Percentiles rank a stretch among this genome's conserved stretches.
These are phyloP conservation scores for Aphanomyces invadans DNA, from an alignment of 352 stramenopile species.

Conservation along the genomic window DNA sequence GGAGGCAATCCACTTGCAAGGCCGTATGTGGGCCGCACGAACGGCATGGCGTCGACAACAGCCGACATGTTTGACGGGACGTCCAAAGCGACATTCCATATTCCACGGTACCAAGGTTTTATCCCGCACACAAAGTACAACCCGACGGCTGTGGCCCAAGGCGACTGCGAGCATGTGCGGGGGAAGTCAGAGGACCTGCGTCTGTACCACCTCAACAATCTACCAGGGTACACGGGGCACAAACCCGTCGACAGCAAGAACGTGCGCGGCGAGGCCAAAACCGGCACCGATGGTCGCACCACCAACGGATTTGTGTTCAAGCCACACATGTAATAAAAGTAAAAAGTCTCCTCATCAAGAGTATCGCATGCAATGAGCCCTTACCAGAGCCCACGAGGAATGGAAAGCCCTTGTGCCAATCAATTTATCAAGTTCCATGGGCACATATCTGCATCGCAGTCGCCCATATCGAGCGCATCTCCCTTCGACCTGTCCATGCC, in stretches of 20 bases:
- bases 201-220: conserved; percentile 75
- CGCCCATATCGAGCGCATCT: too few species aligned
- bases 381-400: too few species aligned
- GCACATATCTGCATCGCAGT: too few species aligned
- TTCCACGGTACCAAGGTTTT: conserved; percentile 71
- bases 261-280: conserved; percentile 59
- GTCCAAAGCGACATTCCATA: conserved; percentile 65
- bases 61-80: conserved; percentile 62
- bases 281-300: conserved; percentile 46
- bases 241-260: conserved; percentile 71
- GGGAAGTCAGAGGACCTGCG: conserved; percentile 40
- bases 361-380: conserved; percentile 4
- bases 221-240: conserved; percentile 77
- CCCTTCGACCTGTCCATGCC: too few species aligned
- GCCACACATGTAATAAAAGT: conserved; percentile 38
- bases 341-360: too few species aligned
- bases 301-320: conserved; percentile 58
- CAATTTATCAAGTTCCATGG: too few species aligned
- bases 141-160: conserved; percentile 45
- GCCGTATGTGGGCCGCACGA: conserved; percentile 55
- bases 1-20: conserved; percentile 49
- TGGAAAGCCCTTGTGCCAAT: not conserved
- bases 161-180: conserved; percentile 37
- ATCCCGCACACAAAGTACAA: conserved; percentile 53
- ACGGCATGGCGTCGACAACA: conserved; percentile 73